Evolutionary conservation across 2,329 filamentous ascomycete genomes (phyloP).

Genomic region (Epicoccum nigrum): DNA sequence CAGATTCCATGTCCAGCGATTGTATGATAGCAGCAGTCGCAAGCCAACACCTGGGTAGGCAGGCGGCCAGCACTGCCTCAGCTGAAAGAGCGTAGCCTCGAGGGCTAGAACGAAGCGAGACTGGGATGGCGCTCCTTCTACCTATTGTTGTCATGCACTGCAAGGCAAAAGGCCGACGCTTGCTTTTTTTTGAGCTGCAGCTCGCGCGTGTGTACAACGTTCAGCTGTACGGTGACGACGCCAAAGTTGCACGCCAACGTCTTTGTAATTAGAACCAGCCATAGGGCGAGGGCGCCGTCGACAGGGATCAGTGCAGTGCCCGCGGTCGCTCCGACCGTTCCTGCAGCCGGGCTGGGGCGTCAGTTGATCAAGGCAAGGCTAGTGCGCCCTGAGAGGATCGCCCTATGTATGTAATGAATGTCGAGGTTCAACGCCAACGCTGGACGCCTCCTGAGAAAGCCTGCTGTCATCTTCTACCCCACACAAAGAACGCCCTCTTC

Average conservation of each 20-base stretch:
- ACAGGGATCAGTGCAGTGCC: slow-evolving; percentile 13
- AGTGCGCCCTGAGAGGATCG: slow-evolving; percentile 5
- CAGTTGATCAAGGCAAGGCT: slow-evolving; percentile 13
- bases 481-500: neutral
- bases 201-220: slow-evolving; percentile 2
- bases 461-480: neutral
- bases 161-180: neutral
- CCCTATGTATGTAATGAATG: slow-evolving; percentile 14
- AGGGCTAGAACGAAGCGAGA: too few species aligned
- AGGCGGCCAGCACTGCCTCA: too few species aligned
- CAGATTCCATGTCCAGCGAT: too few species aligned
- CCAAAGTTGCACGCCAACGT: slow-evolving; percentile 1
- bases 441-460: slow-evolving; percentile 18
- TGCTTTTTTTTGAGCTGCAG: slow-evolving; percentile 4
- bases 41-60: too few species aligned
- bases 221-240: slow-evolving; percentile 13
- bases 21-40: too few species aligned
- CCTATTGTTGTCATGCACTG: slow-evolving; percentile 14
- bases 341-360: slow-evolving; percentile 15
- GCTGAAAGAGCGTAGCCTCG: too few species aligned
- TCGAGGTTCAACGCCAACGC: slow-evolving; percentile 8
- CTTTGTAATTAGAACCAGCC: slow-evolving; percentile 19
- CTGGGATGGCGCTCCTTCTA: neutral
- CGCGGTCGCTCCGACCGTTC: slow-evolving; percentile 10
- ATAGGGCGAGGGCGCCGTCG: slow-evolving; percentile 22